phyloP scores from a whole-genome alignment of 1,284 basidiomycete species.

The Trametes hirsuta region DNA sequence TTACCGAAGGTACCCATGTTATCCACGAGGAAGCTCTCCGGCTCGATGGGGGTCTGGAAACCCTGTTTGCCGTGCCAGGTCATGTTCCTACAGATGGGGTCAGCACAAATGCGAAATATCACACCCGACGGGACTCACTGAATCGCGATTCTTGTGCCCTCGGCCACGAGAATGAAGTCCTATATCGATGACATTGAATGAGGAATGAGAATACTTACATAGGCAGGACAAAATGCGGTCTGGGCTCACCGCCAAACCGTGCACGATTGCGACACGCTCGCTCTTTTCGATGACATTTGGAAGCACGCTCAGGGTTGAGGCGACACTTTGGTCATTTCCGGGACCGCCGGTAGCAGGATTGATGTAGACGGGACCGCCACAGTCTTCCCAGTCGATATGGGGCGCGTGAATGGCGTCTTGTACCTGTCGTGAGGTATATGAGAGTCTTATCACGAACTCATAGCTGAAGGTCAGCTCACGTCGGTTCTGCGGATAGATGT shows the following conservation, averaged over 20 bases:
- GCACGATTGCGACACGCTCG: slow-evolving; percentile 41
- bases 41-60: slow-evolving; percentile 43
- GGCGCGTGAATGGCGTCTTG: slow-evolving; percentile 66
- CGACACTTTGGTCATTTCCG: slow-evolving; percentile 39
- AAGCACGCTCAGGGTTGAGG: slow-evolving; percentile 42
- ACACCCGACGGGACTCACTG: slow-evolving; percentile 41
- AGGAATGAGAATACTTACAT: neutral
- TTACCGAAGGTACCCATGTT: slow-evolving; percentile 41
- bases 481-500: slow-evolving; percentile 37
- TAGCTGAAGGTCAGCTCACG: slow-evolving; percentile 30
- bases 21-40: slow-evolving; percentile 39
- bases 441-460: neutral
- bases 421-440: slow-evolving; percentile 38
- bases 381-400: slow-evolving; percentile 54
- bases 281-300: slow-evolving; percentile 46
- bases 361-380: slow-evolving; percentile 50
- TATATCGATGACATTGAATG: slow-evolving; percentile 18
- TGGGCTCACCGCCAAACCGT: slow-evolving; percentile 28
- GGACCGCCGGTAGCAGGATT: slow-evolving; percentile 38
- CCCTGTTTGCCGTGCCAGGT: slow-evolving; percentile 45
- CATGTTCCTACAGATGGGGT: slow-evolving; percentile 36
- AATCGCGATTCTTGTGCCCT: slow-evolving; percentile 62
- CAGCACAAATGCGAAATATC: neutral
- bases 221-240: neutral
- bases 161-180: slow-evolving; percentile 59